Conservation (phyloP, 1,284 basidiomycete genomes). For the Neonothopanus nambi region DNA sequence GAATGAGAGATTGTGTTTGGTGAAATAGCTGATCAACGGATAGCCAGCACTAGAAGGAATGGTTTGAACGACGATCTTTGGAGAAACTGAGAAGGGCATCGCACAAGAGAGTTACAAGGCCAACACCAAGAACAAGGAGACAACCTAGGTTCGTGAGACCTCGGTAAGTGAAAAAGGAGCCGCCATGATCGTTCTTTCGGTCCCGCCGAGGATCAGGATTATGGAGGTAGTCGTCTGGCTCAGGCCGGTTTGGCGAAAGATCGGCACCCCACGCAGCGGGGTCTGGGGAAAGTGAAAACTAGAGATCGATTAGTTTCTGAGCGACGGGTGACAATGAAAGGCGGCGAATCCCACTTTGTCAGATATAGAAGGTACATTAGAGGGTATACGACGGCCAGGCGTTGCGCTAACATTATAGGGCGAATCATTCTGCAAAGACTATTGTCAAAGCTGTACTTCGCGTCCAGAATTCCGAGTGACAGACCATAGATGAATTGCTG, state of each 20-base stretch:
- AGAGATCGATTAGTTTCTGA: neutral
- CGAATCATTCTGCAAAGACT: slow-evolving; percentile 27
- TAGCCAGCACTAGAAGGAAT: slow-evolving; percentile 69
- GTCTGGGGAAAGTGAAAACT: slow-evolving; percentile 76
- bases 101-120: slow-evolving; percentile 74
- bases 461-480: slow-evolving; percentile 7
- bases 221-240: slow-evolving; percentile 73
- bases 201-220: slow-evolving; percentile 76
- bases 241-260: slow-evolving; percentile 51
- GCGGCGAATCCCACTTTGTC: slow-evolving; percentile 40
- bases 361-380: slow-evolving; percentile 38
- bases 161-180: slow-evolving; percentile 68
- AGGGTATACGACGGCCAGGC: slow-evolving; percentile 20
- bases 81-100: slow-evolving; percentile 30
- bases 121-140: slow-evolving; percentile 59
- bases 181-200: slow-evolving; percentile 56
- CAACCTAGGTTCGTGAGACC: slow-evolving; percentile 80
- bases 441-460: slow-evolving; percentile 12
- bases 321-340: neutral
- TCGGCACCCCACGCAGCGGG: slow-evolving; percentile 68
- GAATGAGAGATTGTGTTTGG: slow-evolving; percentile 44
- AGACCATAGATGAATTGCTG: slow-evolving; percentile 46
- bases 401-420: slow-evolving; percentile 24
- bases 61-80: slow-evolving; percentile 9
- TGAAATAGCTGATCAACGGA: slow-evolving; percentile 76